These are phyloP conservation scores for Xylariaceae sp. DNA, from an alignment of 2,329 filamentous ascomycete genomes.

Conservation along the genomic window DNA sequence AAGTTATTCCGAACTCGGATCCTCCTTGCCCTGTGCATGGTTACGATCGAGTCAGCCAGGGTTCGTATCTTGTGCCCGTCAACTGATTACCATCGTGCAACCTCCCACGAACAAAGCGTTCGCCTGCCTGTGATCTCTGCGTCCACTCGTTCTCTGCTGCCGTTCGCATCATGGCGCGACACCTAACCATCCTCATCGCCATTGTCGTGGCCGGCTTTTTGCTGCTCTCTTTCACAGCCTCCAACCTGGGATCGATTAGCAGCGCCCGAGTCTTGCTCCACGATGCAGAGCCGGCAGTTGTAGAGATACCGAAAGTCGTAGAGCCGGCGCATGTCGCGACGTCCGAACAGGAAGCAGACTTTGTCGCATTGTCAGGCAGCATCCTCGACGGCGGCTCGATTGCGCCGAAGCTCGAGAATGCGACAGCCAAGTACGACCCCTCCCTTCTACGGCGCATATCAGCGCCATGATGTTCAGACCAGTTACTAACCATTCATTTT, in stretches of 20 bases:
- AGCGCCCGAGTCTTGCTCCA: constrained; percentile 23
- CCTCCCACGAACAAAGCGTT: not conserved
- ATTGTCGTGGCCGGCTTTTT: constrained; percentile 52
- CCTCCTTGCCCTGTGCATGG: not conserved
- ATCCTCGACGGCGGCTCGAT: constrained; percentile 65
- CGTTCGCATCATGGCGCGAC: constrained; percentile 44
- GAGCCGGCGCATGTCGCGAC: not conserved
- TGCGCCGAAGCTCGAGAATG: constrained; percentile 76
- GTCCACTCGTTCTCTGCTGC: not conserved
- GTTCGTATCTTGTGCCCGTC: not conserved
- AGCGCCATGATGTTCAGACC: not conserved
- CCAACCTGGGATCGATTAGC: constrained; percentile 40
- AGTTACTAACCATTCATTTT: constrained; percentile 11
- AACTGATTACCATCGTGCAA: not conserved
- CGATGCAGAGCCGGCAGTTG: not conserved
- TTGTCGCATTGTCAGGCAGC: constrained; percentile 40
- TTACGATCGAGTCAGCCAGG: not conserved
- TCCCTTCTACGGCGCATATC: not conserved
- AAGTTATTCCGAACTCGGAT: not conserved
- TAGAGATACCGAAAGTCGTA: too few species aligned
- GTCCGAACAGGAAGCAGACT: constrained; percentile 32
- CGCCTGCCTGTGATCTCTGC: not conserved
- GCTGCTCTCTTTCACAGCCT: constrained; percentile 51
- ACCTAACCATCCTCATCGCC: constrained; percentile 49
- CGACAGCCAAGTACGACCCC: constrained; percentile 62